A percentile compares a stretch with the other conserved stretches of the same genome.
Evolutionary conservation across 768 basidiomycete species (phyloP).

Genomic region (Xerocomellus dryophilus): DNA sequence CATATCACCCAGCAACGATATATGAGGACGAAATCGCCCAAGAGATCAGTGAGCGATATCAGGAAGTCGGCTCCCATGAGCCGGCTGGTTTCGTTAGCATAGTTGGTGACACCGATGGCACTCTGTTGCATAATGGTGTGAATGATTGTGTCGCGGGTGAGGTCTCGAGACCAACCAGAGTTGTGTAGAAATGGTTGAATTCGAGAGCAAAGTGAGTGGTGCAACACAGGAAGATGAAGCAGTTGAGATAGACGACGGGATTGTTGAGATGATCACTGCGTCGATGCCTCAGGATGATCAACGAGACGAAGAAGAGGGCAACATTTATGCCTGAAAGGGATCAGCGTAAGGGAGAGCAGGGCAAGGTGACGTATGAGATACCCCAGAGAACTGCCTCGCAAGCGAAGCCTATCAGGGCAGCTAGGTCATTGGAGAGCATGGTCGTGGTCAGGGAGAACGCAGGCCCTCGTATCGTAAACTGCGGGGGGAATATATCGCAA

Average conservation of each 20-base stretch:
- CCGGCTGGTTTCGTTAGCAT: constrained; percentile 29
- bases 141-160: not conserved
- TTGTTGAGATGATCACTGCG: constrained; percentile 11
- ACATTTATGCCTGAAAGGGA: constrained; percentile 15
- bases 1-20: constrained; percentile 46
- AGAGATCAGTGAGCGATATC: constrained; percentile 36
- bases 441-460: not conserved
- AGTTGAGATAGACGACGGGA: constrained; percentile 29
- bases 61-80: constrained; percentile 36
- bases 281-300: constrained; percentile 22
- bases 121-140: constrained; percentile 13
- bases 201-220: constrained; percentile 35
- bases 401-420: constrained; percentile 37
- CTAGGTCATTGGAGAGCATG: constrained; percentile 29
- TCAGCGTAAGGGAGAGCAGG: not conserved
- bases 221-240: constrained; percentile 32
- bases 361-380: constrained; percentile 2
- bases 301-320: constrained; percentile 30
- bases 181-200: constrained; percentile 34
- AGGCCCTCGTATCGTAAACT: too few species aligned
- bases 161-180: constrained; percentile 27
- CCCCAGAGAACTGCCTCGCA: constrained; percentile 39
- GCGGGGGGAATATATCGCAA: too few species aligned
- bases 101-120: constrained; percentile 26
- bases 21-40: constrained; percentile 35